Conservation (phyloP, 2,329 filamentous ascomycete genomes). For the Didymella glomerata region DNA sequence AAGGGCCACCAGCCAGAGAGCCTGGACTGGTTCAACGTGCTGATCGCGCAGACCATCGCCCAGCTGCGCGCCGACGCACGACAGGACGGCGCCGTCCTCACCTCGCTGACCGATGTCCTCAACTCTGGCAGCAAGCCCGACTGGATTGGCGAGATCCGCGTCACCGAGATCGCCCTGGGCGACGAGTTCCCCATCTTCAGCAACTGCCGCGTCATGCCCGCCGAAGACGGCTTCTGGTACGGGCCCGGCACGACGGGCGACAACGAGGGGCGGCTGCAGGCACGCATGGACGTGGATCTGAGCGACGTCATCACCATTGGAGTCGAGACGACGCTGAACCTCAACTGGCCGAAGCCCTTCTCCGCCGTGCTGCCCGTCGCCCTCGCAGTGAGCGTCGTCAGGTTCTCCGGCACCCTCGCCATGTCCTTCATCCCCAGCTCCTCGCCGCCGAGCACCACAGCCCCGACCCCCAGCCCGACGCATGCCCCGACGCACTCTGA, state of each 20-base stretch:
- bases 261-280: constrained; percentile 82
- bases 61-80: constrained; percentile 93
- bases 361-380: constrained; percentile 92
- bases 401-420: constrained; percentile 93
- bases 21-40: constrained; percentile 98
- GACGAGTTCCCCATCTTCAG: constrained; percentile 99
- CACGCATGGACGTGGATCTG: constrained; percentile 95
- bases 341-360: constrained; percentile 92
- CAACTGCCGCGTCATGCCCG: constrained; percentile 94
- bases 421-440: constrained; percentile 86
- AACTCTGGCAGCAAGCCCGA: constrained; percentile 88
- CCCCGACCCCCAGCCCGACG: constrained; percentile 54
- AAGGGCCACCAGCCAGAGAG: constrained; percentile 95
- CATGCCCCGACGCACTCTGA: constrained; percentile 28
- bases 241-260: constrained; percentile 57
- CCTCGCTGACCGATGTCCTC: constrained; percentile 81
- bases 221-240: constrained; percentile 73
- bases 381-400: constrained; percentile 86
- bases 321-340: constrained; percentile 88
- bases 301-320: constrained; percentile 96
- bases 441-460: constrained; percentile 43
- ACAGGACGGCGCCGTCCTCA: constrained; percentile 87
- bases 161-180: constrained; percentile 91
- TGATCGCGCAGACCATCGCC: constrained; percentile 95
- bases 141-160: constrained; percentile 90